phyloP scores from a whole-genome alignment of 495 filamentous ascomycete genomes.

The Neurospora terricola region DNA sequence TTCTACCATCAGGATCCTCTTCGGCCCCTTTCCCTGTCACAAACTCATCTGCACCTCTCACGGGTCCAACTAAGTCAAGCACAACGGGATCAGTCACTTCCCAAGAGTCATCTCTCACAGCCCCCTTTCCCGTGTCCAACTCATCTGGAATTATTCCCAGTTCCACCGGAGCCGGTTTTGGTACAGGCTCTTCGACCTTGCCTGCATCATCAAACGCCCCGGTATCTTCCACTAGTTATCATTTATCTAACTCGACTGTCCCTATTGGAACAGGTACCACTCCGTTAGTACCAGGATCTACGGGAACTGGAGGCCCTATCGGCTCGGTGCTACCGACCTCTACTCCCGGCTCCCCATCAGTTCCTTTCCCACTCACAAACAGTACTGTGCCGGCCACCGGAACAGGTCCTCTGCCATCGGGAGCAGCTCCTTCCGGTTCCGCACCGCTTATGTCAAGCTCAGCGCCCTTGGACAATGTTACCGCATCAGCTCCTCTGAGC shows the following conservation, averaged over 20 bases:
- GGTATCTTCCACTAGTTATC: neutral
- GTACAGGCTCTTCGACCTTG: neutral
- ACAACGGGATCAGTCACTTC: neutral
- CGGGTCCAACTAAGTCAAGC: neutral
- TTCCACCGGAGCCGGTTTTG: neutral
- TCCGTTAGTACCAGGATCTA: neutral
- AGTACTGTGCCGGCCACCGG: neutral
- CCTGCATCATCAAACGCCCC: neutral
- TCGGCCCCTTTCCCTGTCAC: slow-evolving; percentile 10
- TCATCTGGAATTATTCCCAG: neutral
- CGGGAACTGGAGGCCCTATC: neutral
- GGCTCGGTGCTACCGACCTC: neutral
- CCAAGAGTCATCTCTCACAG: neutral
- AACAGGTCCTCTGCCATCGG: slow-evolving; percentile 5
- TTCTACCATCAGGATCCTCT: neutral
- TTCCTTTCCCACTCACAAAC: slow-evolving; percentile 9
- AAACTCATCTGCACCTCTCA: slow-evolving; percentile 10
- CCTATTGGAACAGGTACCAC: neutral
- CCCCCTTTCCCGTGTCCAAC: neutral
- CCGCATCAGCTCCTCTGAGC: neutral
- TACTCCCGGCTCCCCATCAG: neutral
- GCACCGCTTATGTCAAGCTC: neutral
- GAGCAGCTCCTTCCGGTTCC: neutral
- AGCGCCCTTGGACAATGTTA: neutral
- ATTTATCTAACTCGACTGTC: neutral